phyloP scores from a whole-genome alignment of 2,329 filamentous ascomycete genomes.

The Penicillium sp. region DNA sequence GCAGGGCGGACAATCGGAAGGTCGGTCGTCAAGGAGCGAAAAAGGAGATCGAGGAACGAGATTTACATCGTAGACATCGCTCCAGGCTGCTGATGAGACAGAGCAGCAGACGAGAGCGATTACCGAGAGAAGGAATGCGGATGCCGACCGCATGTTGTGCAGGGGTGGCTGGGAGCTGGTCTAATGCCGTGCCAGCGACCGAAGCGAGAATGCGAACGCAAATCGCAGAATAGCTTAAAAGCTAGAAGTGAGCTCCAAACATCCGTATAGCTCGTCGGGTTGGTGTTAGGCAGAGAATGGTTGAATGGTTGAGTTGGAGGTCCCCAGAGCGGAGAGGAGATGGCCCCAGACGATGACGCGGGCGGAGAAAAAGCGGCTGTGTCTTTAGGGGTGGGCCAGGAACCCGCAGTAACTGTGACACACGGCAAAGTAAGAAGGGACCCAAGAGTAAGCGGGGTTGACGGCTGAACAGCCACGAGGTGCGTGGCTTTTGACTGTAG shows the following conservation, averaged over 20 bases:
- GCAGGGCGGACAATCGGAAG: conserved; percentile 62
- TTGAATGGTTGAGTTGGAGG: conserved; percentile 16
- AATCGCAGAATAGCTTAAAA: conserved; percentile 16
- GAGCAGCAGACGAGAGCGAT: conserved; percentile 36
- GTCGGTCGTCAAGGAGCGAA: conserved; percentile 73
- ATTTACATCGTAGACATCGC: conserved; percentile 66
- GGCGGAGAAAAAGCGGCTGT: conserved; percentile 39
- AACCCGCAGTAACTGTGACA: conserved; percentile 13
- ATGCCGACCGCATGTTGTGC: conserved; percentile 38
- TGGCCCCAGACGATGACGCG: conserved; percentile 40
- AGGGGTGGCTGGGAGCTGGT: conserved; percentile 19
- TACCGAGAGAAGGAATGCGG: conserved; percentile 33
- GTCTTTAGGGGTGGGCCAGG: conserved; percentile 24
- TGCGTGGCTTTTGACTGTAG: neutral
- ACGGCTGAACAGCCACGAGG: neutral
- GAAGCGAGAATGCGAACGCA: conserved; percentile 16
- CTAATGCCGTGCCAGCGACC: conserved; percentile 16
- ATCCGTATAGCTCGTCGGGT: conserved; percentile 12
- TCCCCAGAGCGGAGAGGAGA: conserved; percentile 27
- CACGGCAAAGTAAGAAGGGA: neutral
- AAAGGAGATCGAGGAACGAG: conserved; percentile 67
- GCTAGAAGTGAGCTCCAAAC: neutral
- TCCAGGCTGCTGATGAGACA: conserved; percentile 33
- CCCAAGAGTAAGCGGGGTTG: neutral
- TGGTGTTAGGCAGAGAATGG: conserved; percentile 13